A percentile compares a stretch with the other conserved stretches of the same genome.
Conservation (phyloP, 2,329 filamentous ascomycete species). For the Apiospora hydei region DNA sequence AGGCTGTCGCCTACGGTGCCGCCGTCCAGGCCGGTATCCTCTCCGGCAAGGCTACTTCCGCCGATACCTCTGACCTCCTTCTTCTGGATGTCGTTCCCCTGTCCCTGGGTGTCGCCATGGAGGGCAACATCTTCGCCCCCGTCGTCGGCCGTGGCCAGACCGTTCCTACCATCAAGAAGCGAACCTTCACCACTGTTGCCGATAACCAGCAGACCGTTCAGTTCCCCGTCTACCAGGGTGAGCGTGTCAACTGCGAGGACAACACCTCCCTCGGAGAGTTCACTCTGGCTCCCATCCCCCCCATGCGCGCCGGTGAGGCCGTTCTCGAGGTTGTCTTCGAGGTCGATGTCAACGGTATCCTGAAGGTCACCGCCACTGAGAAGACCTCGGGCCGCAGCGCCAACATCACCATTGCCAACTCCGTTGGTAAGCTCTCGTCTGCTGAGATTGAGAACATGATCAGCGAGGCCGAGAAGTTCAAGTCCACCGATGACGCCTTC, state of each 20-base stretch:
- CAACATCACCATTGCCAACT: slow-evolving; percentile 99
- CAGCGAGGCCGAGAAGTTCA: slow-evolving; percentile 97
- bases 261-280: slow-evolving; percentile 99
- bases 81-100: slow-evolving; percentile 96
- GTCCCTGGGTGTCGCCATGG: slow-evolving; percentile 98
- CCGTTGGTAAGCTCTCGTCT: slow-evolving; percentile 95
- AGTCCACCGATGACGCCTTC: slow-evolving; percentile 96
- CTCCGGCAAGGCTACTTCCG: slow-evolving; percentile 95
- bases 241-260: slow-evolving; percentile 97
- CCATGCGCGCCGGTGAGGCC: slow-evolving; percentile 93
- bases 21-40: slow-evolving; percentile 99
- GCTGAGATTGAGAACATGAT: slow-evolving; percentile 98
- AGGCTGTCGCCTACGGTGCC: slow-evolving; percentile 98
- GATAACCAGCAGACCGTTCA: slow-evolving; percentile 82
- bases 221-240: slow-evolving; percentile 95
- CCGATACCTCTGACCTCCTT: slow-evolving; percentile 92
- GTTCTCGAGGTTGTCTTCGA: slow-evolving; percentile 98
- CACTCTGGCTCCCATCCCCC: slow-evolving; percentile 85
- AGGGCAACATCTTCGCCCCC: slow-evolving; percentile 97
- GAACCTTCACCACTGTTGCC: slow-evolving; percentile 84
- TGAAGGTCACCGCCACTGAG: slow-evolving; percentile 99
- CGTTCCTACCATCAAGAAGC: slow-evolving; percentile 83
- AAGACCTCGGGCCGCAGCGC: slow-evolving; percentile 97
- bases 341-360: slow-evolving; percentile 99
- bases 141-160: slow-evolving; percentile 84